Percentiles rank a stretch among this genome's conserved stretches.
These are phyloP conservation scores for Cicer chorassanicum DNA, from an alignment of 306 rosid genomes.

Conservation along the genomic window DNA sequence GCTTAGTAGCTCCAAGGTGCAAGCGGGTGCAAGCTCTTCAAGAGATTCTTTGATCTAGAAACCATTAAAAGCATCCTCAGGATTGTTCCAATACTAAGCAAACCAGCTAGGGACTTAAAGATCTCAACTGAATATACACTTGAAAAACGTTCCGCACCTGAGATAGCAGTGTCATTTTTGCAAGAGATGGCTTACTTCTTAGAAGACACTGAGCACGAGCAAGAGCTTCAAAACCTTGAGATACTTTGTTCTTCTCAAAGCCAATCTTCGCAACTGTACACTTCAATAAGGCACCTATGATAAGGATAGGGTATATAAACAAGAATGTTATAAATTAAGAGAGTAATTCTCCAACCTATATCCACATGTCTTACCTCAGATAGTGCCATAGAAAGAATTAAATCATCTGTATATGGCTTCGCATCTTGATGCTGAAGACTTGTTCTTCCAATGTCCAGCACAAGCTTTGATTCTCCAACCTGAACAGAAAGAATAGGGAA, in stretches of 20 bases:
- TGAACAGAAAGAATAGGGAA: conserved; percentile 48
- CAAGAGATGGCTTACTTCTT: conserved; percentile 79
- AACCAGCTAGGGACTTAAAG: conserved; percentile 21
- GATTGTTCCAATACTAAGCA: conserved; percentile 40
- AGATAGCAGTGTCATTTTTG: conserved; percentile 73
- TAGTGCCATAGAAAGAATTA: conserved; percentile 89
- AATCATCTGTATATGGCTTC: conserved; percentile 79
- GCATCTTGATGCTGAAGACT: conserved; percentile 79
- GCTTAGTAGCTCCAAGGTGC: conserved; percentile 87
- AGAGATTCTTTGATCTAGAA: conserved; percentile 94
- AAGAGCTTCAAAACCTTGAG: conserved; percentile 98
- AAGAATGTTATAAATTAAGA: conserved; percentile 50
- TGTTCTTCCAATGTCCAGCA: conserved; percentile 70
- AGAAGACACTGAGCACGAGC: conserved; percentile 94
- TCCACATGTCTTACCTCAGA: conserved; percentile 83
- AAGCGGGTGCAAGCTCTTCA: conserved; percentile 98
- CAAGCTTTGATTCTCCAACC: conserved; percentile 92
- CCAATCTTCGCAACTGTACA: conserved; percentile 90
- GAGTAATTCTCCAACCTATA: conserved; percentile 50
- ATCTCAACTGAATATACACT: conserved; percentile 8
- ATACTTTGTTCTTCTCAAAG: conserved; percentile 89
- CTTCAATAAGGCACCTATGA: conserved; percentile 86
- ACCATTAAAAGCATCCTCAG: conserved; percentile 44
- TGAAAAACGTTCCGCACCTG: conserved; percentile 57
- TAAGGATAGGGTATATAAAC: conserved; percentile 69